phyloP scores from a whole-genome alignment of 2,329 filamentous ascomycete genomes.

The Colletotrichum siamense region DNA sequence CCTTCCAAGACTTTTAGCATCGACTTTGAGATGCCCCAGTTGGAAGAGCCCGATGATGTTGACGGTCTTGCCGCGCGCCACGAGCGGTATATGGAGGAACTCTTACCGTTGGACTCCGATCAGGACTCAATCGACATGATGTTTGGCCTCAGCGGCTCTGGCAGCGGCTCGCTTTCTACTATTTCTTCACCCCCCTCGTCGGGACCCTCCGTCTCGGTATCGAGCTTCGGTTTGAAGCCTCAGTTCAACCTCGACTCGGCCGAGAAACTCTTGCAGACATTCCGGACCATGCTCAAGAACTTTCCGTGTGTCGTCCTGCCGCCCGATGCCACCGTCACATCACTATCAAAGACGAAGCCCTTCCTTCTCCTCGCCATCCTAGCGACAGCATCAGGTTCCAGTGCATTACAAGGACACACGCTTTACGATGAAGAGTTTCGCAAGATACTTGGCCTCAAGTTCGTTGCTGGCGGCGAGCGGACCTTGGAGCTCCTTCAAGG shows the following conservation, averaged over 20 bases:
- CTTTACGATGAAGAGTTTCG: conserved; percentile 64
- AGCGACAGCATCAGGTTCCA: conserved; percentile 52
- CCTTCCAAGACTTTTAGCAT: conserved; percentile 58
- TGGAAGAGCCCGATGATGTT: conserved; percentile 43
- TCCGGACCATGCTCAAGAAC: conserved; percentile 46
- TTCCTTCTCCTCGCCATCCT: conserved; percentile 62
- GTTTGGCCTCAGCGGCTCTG: conserved; percentile 4
- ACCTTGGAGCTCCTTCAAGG: conserved; percentile 63
- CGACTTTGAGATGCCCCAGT: conserved; percentile 52
- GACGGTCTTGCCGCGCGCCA: conserved; percentile 50
- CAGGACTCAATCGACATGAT: conserved; percentile 14
- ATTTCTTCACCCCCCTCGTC: conserved; percentile 26
- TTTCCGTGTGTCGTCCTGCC: conserved; percentile 50
- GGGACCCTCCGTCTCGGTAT: conserved; percentile 34
- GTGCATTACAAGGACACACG: conserved; percentile 54
- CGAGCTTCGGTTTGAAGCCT: conserved; percentile 50
- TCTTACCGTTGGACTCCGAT: conserved; percentile 38
- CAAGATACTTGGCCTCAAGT: conserved; percentile 60
- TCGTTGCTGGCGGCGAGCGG: conserved; percentile 62
- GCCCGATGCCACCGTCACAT: conserved; percentile 45
- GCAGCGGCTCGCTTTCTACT: background rate
- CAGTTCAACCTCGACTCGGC: conserved; percentile 63
- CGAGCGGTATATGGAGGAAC: conserved; percentile 43
- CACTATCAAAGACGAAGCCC: conserved; percentile 50
- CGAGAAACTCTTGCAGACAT: conserved; percentile 46